A percentile compares a stretch with the other conserved stretches of the same genome.
Conservation (phyloP, 495 filamentous ascomycete genomes). For the Cryomyces antarcticus region DNA sequence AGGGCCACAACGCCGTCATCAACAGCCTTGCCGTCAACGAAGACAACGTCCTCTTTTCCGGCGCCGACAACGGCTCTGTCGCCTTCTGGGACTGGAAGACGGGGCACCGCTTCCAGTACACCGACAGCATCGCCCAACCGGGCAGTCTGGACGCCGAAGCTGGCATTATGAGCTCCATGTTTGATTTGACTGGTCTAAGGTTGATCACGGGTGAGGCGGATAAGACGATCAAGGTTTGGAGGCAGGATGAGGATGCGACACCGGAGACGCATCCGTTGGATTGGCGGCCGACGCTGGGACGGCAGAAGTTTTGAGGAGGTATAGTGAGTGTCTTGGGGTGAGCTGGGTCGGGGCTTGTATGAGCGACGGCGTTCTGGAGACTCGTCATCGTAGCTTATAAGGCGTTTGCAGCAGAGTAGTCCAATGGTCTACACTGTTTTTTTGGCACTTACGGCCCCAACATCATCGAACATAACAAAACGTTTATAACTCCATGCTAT, state of each 20-base stretch:
- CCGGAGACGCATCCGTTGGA: conserved; percentile 79
- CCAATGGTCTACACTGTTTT: too few species aligned
- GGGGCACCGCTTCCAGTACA: conserved; percentile 68
- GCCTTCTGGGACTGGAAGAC: conserved; percentile 99
- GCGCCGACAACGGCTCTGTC: conserved; percentile 90
- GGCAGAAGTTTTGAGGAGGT: conserved; percentile 37
- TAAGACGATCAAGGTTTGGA: conserved; percentile 98
- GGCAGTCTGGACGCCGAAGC: conserved; percentile 86
- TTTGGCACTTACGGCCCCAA: too few species aligned
- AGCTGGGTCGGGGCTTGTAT: too few species aligned
- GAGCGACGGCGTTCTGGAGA: too few species aligned
- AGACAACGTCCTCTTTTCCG: conserved; percentile 86
- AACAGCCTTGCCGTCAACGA: conserved; percentile 89
- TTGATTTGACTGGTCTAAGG: conserved; percentile 71
- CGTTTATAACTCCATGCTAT: too few species aligned
- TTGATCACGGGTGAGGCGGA: conserved; percentile 90
- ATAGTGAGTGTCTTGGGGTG: background rate
- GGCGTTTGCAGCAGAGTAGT: too few species aligned
- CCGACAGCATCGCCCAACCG: conserved; percentile 83
- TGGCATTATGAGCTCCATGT: conserved; percentile 81
- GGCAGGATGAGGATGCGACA: conserved; percentile 72
- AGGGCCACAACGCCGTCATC: conserved; percentile 88
- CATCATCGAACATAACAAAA: too few species aligned
- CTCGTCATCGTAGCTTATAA: too few species aligned
- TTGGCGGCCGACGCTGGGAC: conserved; percentile 71